A percentile compares a stretch with the other conserved stretches of the same genome.
Evolutionary conservation across 2,329 filamentous ascomycete genomes (phyloP).

Genomic region (Hyphodiscus sp.): DNA sequence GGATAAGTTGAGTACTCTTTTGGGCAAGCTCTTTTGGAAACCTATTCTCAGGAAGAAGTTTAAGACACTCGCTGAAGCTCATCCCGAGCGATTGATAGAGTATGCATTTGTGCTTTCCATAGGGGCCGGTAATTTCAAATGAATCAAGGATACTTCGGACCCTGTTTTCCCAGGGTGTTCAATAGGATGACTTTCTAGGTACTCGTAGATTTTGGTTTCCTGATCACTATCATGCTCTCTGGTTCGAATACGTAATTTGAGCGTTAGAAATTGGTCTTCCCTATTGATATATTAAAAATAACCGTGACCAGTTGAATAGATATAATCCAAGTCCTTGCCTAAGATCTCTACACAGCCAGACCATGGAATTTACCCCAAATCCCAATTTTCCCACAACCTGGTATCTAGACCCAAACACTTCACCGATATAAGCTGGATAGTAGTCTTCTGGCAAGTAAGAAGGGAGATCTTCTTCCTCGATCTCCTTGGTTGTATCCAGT

Average conservation of each 20-base stretch:
- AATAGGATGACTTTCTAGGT: constrained; percentile 26
- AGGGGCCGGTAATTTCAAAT: constrained; percentile 32
- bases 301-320: constrained; percentile 10
- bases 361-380: constrained; percentile 15
- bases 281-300: constrained; percentile 9
- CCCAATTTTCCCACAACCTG: constrained; percentile 12
- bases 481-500: constrained; percentile 12
- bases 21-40: constrained; percentile 32
- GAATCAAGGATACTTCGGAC: constrained; percentile 33
- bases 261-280: constrained; percentile 14
- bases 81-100: constrained; percentile 39
- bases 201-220: constrained; percentile 39
- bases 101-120: constrained; percentile 33
- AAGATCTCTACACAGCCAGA: constrained; percentile 17
- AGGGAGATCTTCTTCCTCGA: constrained; percentile 7
- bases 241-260: constrained; percentile 15
- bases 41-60: constrained; percentile 33
- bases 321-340: constrained; percentile 10
- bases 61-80: constrained; percentile 34
- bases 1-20: constrained; percentile 33
- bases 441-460: constrained; percentile 4
- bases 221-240: constrained; percentile 16
- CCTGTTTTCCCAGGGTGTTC: constrained; percentile 29
- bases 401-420: constrained; percentile 10
- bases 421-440: constrained; percentile 7